Percentiles rank a stretch among this genome's conserved stretches.
phyloP scores from a whole-genome alignment of 441 rosid species.

The Manihot esculenta region DNA sequence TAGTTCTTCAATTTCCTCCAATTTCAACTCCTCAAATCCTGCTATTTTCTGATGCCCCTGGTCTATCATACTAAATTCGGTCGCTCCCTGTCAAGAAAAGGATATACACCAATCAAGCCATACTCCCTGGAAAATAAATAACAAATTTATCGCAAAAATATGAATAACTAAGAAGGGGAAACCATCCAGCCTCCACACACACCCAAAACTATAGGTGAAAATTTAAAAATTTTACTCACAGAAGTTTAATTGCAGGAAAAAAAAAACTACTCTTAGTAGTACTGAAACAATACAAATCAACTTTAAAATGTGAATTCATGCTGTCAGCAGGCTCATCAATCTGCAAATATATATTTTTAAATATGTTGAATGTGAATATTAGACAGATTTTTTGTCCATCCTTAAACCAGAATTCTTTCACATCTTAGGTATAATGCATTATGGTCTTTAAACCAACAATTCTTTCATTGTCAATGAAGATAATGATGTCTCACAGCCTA shows the following conservation, averaged over 20 bases:
- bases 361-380: too few species aligned
- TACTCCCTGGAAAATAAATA: neutral
- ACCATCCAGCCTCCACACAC: neutral
- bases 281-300: neutral
- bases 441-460: too few species aligned
- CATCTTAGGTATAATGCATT: too few species aligned
- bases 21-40: conserved; percentile 47
- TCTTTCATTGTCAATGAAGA: too few species aligned
- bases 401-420: too few species aligned
- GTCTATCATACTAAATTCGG: conserved; percentile 20
- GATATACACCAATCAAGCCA: neutral
- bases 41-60: conserved; percentile 30
- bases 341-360: too few species aligned
- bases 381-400: too few species aligned
- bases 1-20: conserved; percentile 49
- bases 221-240: neutral
- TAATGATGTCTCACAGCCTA: too few species aligned
- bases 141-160: neutral
- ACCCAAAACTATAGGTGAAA: neutral
- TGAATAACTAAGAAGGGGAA: neutral
- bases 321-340: too few species aligned
- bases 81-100: conserved; percentile 42
- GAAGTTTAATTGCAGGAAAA: neutral
- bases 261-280: too few species aligned
- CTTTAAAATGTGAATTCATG: too few species aligned